Base-by-base conservation (phyloP, 2,329 filamentous ascomycete genomes). In the Nigrograna mackinnonii region DNA sequence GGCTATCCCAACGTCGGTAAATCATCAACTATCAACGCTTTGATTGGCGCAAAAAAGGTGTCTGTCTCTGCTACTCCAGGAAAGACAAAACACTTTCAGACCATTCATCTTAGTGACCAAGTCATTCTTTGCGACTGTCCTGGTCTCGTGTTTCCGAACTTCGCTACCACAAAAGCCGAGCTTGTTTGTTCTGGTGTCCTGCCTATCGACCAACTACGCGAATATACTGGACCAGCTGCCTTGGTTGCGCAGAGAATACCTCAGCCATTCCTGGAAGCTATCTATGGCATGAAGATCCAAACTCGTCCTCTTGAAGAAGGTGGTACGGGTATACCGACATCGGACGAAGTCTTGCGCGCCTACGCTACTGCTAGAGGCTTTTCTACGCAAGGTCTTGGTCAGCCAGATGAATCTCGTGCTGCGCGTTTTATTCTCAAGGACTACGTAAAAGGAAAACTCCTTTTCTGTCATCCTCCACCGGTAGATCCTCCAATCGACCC, bases 31-130 rank as follows among this genome's bases (percentile, higher is more conserved):
- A 99, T 99, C 79, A 99, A 99, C 74, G 92, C 94, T 31, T 81
- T 99, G n/a, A 91, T 97, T 44, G 95, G 95, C 37, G 86, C 94
- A 41, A 99, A 97, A 76, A 99, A 97, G 74, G 94, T 99, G 5
- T 97, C 92, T 0, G 95, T 99, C 28, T 99, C 94, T 13, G 87
- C 92, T 12, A 99, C 94, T 1, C 94, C 94, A 4, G 94, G 94
- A 67, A 99, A 99, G 75, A 99, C 94, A 12, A 99, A 99, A 76
- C 94, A 99, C 63, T 99, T 99, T 75, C 94, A 99, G 70, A 99
- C 94, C 1, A 94, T 99, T 45, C 91, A 96, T 66, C 82, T 99
- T 22, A 94, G 88, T 45, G 87, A 94, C 1, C 83, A 85, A 45
- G 90, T 99, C 49, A 81, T 97, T 35, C 82, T 99, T 5, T 97